These are phyloP conservation scores for Podila horticola DNA, from an alignment of 192 early-diverging fungal species.

Conservation along the genomic window DNA sequence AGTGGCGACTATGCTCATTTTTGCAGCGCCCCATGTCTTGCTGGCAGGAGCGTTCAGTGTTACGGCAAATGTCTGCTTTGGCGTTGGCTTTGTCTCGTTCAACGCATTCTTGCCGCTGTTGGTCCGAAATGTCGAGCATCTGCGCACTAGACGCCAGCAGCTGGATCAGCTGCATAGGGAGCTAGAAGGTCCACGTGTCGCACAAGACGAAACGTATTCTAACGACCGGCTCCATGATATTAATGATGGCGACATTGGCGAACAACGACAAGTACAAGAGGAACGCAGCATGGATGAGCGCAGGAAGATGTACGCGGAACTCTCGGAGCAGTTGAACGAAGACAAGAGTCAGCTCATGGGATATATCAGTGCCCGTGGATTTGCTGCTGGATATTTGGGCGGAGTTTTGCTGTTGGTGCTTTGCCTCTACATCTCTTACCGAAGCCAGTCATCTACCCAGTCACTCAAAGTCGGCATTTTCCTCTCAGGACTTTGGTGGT, in stretches of 20 bases:
- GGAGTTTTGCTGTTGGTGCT: conserved; percentile 56
- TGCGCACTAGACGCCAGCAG: conserved; percentile 17
- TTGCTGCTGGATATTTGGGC: conserved; percentile 57
- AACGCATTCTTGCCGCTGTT: conserved; percentile 62
- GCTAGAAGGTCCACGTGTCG: background rate
- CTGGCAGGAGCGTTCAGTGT: conserved; percentile 54
- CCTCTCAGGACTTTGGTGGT: conserved; percentile 66
- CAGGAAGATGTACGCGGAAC: conserved; percentile 1
- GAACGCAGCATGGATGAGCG: conserved; percentile 4
- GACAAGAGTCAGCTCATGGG: conserved; percentile 50
- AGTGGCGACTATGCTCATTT: conserved; percentile 58
- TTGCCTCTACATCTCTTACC: conserved; percentile 53
- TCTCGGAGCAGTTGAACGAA: conserved; percentile 25
- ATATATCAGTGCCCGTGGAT: conserved; percentile 56
- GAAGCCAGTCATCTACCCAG: conserved; percentile 34
- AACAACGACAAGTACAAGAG: background rate
- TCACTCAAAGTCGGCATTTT: conserved; percentile 57
- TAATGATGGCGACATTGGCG: background rate
- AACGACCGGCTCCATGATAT: background rate
- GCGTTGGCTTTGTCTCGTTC: conserved; percentile 59
- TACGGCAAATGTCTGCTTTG: conserved; percentile 59
- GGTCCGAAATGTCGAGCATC: conserved; percentile 43
- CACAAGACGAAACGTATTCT: background rate
- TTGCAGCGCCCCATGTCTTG: conserved; percentile 26
- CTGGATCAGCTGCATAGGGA: conserved; percentile 11